Base-by-base conservation (phyloP, 495 filamentous ascomycete genomes). In the Neurospora sp. region DNA sequence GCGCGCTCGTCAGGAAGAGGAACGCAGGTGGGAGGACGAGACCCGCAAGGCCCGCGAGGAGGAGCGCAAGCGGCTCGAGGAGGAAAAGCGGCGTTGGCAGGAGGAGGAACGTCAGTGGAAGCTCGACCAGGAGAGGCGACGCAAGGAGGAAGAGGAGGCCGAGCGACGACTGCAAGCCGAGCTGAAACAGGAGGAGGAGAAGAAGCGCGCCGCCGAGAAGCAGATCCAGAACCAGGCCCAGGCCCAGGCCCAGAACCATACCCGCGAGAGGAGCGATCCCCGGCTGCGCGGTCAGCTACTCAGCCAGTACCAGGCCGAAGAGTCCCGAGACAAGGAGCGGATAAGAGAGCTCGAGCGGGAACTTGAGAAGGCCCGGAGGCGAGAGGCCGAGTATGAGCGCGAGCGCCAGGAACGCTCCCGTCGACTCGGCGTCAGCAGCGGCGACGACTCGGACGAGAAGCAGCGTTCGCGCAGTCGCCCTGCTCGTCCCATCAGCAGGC, bases 291-390 rank as follows among this genome's bases (percentile, higher is more conserved):
- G 93, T 8, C 94, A 97, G 79, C 94, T 90, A 76, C 87, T 96
- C 27, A 94, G 92, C 76, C 91, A 97, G 76, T 97, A 96, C 78
- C 92, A 93, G 81, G 89, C 89, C 22, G 88, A 89, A 71, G 83
- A 88, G 72, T 75, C 84, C 71, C 75, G 76, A 53, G 77, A 74
- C 9, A 68, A 72, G 11, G 80, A 82, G 5, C 89, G 93, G 48
- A 89, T 98, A 72, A 87, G 88, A 74, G 89, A 97, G 77, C 86
- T 98, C 11, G 96, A 98, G 80, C 86, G 89, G 38, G 92, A 98
- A 80, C 86, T 99, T 2, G 92, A 94, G 78, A 84, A 89, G 74
- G 96, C 96, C 3, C 91, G 94, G 74, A 90, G 95, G 74, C 90
- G 96, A 11, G 96, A 99, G 78, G 87, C 86, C 46, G 86, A 93